Percentiles rank a stretch among this genome's conserved stretches.
Evolutionary conservation across 169 alveolate species (phyloP).

Genomic region (Plasmodium yoelii): DNA sequence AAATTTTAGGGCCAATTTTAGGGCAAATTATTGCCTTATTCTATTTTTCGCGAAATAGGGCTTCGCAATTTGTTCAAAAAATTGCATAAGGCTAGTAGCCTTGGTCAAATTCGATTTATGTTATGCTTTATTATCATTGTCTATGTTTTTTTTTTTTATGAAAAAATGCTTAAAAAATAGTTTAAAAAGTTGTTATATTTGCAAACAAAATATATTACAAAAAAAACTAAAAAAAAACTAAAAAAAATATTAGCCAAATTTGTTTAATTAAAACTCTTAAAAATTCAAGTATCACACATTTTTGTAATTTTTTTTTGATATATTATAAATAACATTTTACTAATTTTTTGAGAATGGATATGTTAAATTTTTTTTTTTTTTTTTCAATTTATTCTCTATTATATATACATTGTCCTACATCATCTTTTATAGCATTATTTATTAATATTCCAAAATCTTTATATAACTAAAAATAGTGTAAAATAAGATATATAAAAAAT

Average conservation of each 20-base stretch:
- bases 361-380: not conserved
- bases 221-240: constrained; percentile 21
- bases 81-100: no score
- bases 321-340: not conserved
- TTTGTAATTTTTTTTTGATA: not conserved
- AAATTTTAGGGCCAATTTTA: no score
- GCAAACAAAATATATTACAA: constrained; percentile 57
- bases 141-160: no score
- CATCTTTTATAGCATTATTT: constrained; percentile 41
- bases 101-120: no score
- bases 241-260: constrained; percentile 1
- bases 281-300: constrained; percentile 11
- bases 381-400: constrained; percentile 26
- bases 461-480: constrained; percentile 18
- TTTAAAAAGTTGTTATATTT: constrained; percentile 30
- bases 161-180: not conserved
- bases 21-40: no score
- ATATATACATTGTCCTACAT: not conserved
- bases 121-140: no score
- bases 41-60: no score
- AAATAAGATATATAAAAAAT: not conserved
- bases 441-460: constrained; percentile 17
- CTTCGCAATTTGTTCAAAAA: no score
- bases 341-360: constrained; percentile 1
- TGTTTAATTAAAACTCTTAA: not conserved